These are phyloP conservation scores for Fusarium protoensiforme DNA, from an alignment of 2,329 filamentous ascomycete species.

Conservation along the genomic window DNA sequence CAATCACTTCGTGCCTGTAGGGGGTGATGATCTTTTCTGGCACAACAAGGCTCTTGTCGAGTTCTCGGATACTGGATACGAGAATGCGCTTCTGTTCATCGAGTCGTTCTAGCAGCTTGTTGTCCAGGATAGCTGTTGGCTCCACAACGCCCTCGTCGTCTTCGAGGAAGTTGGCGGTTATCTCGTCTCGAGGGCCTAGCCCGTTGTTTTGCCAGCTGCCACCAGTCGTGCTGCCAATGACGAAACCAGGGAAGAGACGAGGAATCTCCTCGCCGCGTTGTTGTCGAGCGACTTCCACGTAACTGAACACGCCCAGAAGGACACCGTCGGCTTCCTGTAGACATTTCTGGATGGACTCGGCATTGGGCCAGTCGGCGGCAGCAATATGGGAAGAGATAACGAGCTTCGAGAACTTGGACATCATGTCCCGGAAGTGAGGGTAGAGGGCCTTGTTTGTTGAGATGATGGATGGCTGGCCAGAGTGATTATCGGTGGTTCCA, in stretches of 20 bases:
- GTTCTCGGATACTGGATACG: slow-evolving; percentile 83
- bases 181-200: slow-evolving; percentile 72
- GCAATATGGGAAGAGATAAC: slow-evolving; percentile 98
- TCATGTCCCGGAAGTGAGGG: slow-evolving; percentile 98
- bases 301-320: slow-evolving; percentile 91
- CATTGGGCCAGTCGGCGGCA: slow-evolving; percentile 92
- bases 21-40: slow-evolving; percentile 85
- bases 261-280: slow-evolving; percentile 94
- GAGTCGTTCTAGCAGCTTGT: slow-evolving; percentile 80
- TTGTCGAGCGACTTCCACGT: slow-evolving; percentile 93
- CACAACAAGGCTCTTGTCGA: slow-evolving; percentile 84
- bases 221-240: slow-evolving; percentile 83
- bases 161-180: slow-evolving; percentile 86
- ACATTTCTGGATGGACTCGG: slow-evolving; percentile 94
- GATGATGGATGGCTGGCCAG: slow-evolving; percentile 98
- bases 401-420: slow-evolving; percentile 99
- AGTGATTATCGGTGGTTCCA: slow-evolving; percentile 98
- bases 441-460: slow-evolving; percentile 97
- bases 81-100: slow-evolving; percentile 89
- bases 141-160: slow-evolving; percentile 80
- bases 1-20: slow-evolving; percentile 80
- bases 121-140: slow-evolving; percentile 79
- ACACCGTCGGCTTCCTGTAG: slow-evolving; percentile 98
- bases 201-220: slow-evolving; percentile 88
- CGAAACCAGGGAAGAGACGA: slow-evolving; percentile 92